Base-by-base conservation (phyloP, 768 basidiomycete species). In the Leucogyrophana mollusca region DNA sequence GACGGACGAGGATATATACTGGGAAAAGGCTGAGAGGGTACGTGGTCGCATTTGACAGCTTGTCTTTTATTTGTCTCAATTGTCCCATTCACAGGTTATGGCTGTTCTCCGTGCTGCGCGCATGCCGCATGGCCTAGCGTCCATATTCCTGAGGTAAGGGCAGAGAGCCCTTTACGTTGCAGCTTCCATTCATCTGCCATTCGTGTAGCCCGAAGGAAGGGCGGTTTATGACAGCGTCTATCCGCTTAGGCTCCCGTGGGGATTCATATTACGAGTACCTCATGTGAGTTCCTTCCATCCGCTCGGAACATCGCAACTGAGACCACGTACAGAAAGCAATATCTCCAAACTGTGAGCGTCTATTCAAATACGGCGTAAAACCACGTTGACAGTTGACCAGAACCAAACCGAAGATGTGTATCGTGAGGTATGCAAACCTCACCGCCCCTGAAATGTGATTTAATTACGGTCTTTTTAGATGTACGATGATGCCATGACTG, bases 241-340 rank as follows among this genome's bases (percentile, higher is more conserved):
- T 98, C 51, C 83, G 94, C 10, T 78, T 98, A 17, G 94, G 94
- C 21, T 93, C 93, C 25, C 77, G 93, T 34, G 94, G 87, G 23
- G 94, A 98, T 63, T 93, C 90, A 2, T 97, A 85, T 68, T 98
- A 96, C 60, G 94, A 95, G 64, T 93, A 94, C 59, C 67, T 93
- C 13, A 59, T 94, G 87, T 89, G 51, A 69, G 80, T 64, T 9
- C 30, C 25, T 18, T 40, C 17, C 14, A 9, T 38, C 20, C 11
- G 42, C 40, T 34, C 13, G 23, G 13, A 6, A 30, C 42, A 14
- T 7, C 20, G 16, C 21, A 16, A 17, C 35, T 17, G 32, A 21
- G 45, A 23, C 35, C 9, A 0, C 35, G 20, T 16, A 8, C 39
- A 65, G 65, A 30, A 65, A 65, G 51, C 63, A 65, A n/a, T 65